Evolutionary conservation across 2,329 filamentous ascomycete genomes (phyloP).

Genomic region (Leptographium flavum): DNA sequence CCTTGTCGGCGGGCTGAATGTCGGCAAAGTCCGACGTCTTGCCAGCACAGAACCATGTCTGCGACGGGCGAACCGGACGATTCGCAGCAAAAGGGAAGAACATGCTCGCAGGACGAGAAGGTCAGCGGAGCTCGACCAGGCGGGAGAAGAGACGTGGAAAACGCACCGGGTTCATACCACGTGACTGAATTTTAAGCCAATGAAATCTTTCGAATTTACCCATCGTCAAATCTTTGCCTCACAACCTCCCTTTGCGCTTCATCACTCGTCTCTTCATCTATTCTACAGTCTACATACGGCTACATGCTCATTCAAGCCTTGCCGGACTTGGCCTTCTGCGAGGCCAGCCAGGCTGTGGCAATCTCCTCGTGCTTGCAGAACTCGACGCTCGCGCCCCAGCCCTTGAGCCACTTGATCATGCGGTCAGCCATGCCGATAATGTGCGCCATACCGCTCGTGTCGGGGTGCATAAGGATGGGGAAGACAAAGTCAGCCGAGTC

Average conservation of each 20-base stretch:
- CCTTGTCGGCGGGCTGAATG: slow-evolving; percentile 18
- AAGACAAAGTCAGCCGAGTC: slow-evolving; percentile 44
- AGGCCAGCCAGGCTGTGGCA: slow-evolving; percentile 23
- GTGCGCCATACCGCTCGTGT: slow-evolving; percentile 46
- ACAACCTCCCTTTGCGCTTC: background rate
- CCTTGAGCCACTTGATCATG: slow-evolving; percentile 34
- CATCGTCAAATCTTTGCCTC: too few relatives aligned
- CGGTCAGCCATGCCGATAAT: slow-evolving; percentile 35
- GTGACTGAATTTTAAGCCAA: too few relatives aligned
- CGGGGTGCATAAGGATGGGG: slow-evolving; percentile 63
- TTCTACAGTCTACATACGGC: too few relatives aligned
- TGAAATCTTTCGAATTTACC: too few relatives aligned
- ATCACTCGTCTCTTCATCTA: background rate
- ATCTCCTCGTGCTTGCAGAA: slow-evolving; percentile 28
- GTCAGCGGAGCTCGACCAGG: too few relatives aligned
- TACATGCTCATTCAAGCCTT: too few relatives aligned
- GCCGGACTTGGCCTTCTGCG: slow-evolving; percentile 3
- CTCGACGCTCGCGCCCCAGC: slow-evolving; percentile 27
- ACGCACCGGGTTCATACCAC: too few relatives aligned
- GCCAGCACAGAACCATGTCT: slow-evolving; percentile 36
- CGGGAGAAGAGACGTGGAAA: too few relatives aligned
- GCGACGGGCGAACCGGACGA: background rate
- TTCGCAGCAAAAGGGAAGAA: slow-evolving; percentile 1
- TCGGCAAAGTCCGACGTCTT: slow-evolving; percentile 40
- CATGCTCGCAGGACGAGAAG: background rate